A percentile compares a stretch with the other conserved stretches of the same genome.
These are phyloP conservation scores for Ogataea salicorniae DNA, from an alignment of 805 yeast genomes.

Conservation along the genomic window DNA sequence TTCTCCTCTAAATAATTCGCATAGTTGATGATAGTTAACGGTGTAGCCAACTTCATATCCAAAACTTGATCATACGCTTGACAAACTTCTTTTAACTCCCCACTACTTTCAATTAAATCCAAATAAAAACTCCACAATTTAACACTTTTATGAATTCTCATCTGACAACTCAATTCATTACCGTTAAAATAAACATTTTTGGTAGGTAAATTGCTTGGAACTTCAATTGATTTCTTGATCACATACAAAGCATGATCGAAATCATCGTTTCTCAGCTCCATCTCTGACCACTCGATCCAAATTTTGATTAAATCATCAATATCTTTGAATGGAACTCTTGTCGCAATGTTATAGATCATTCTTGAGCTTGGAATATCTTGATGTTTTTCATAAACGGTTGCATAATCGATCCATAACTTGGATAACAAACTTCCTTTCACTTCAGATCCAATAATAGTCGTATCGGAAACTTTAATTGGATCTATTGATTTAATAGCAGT, in stretches of 20 bases:
- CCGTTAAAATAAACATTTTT: conserved; percentile 33
- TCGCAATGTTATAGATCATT: conserved; percentile 56
- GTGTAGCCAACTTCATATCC: conserved; percentile 61
- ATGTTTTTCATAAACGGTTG: conserved; percentile 53
- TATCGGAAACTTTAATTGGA: conserved; percentile 44
- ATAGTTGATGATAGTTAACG: conserved; percentile 59
- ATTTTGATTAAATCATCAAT: conserved; percentile 62
- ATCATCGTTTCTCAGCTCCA: conserved; percentile 48
- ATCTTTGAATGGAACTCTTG: conserved; percentile 61
- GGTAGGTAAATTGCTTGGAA: conserved; percentile 14
- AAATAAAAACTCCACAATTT: conserved; percentile 71
- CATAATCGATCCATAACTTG: conserved; percentile 66
- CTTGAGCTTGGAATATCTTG: conserved; percentile 56
- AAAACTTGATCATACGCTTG: conserved; percentile 50
- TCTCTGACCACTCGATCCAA: conserved; percentile 73
- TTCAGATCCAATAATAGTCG: conserved; percentile 22
- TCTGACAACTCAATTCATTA: conserved; percentile 45
- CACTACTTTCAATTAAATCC: conserved; percentile 59
- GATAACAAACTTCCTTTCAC: conserved; percentile 31
- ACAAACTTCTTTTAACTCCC: conserved; percentile 36
- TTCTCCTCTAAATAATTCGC: conserved; percentile 53
- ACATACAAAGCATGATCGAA: conserved; percentile 34
- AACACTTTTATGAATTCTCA: conserved; percentile 52
- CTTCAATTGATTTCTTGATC: conserved; percentile 30
- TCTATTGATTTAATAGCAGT: conserved; percentile 62